These are phyloP conservation scores for Fusarium stilboides DNA, from an alignment of 2,329 filamentous ascomycete genomes.

Conservation along the genomic window DNA sequence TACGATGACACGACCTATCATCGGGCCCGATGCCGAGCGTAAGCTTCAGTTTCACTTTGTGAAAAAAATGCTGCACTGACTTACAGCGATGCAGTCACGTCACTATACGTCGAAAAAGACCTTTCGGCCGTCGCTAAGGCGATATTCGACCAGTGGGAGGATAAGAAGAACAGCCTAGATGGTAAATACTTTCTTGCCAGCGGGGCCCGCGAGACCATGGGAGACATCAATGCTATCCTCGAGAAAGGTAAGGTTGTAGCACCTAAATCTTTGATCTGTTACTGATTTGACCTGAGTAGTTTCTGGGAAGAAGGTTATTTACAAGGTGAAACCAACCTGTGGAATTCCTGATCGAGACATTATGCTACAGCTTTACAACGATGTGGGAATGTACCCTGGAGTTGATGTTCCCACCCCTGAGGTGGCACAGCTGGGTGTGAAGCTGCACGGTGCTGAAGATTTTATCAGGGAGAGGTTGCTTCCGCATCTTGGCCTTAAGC, in stretches of 20 bases:
- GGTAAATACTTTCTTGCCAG: conserved; percentile 32
- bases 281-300: conserved; percentile 7
- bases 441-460: conserved; percentile 23
- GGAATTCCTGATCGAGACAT: conserved; percentile 32
- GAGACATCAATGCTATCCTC: conserved; percentile 23
- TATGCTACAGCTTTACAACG: conserved; percentile 31
- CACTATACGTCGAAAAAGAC: conserved; percentile 34
- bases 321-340: conserved; percentile 28
- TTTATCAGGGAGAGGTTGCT: conserved; percentile 25
- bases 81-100: conserved; percentile 11
- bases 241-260: conserved; percentile 11
- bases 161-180: conserved; percentile 16
- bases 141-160: conserved; percentile 31
- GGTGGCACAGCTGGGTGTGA: conserved; percentile 16
- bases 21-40: conserved; percentile 33
- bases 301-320: conserved; percentile 33
- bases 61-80: not conserved
- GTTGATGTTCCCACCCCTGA: conserved; percentile 21
- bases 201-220: conserved; percentile 33
- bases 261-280: too few relatives aligned
- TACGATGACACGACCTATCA: conserved; percentile 34
- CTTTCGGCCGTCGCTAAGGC: conserved; percentile 24
- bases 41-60: not conserved
- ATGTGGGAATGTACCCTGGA: conserved; percentile 34
- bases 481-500: conserved; percentile 14